Conservation (phyloP, 176 grass and related monocot genomes). For the Oryza glaberrima region DNA sequence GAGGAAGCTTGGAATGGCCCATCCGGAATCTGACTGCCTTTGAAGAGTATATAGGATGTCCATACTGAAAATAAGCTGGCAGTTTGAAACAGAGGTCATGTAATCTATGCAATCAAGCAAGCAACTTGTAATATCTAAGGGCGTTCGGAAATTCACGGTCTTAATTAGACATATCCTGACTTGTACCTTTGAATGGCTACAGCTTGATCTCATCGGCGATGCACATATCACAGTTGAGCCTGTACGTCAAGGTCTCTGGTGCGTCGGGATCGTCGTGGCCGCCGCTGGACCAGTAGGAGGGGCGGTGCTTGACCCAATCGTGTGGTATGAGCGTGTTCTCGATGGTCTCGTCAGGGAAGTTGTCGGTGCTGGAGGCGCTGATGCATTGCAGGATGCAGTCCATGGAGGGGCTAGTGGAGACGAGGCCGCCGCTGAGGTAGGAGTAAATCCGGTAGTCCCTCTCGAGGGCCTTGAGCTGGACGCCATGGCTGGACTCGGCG, state of each 20-base stretch:
- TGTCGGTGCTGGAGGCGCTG: constrained; percentile 87
- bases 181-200: constrained; percentile 67
- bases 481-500: constrained; percentile 54
- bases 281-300: constrained; percentile 94
- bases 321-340: constrained; percentile 65
- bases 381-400: constrained; percentile 64
- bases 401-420: constrained; percentile 31
- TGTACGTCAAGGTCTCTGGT: constrained; percentile 73
- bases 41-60: constrained; percentile 65
- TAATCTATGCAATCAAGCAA: background rate
- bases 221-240: constrained; percentile 54
- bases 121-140: background rate
- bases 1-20: constrained; percentile 60
- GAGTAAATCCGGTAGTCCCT: constrained; percentile 62
- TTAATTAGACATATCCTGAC: background rate
- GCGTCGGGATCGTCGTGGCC: constrained; percentile 46
- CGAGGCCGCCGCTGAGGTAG: constrained; percentile 54
- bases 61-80: constrained; percentile 64
- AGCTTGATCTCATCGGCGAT: constrained; percentile 69
- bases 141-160: background rate
- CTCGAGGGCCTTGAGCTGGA: constrained; percentile 33
- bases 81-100: constrained; percentile 17
- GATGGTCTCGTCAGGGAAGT: constrained; percentile 79
- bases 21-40: constrained; percentile 65
- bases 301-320: constrained; percentile 29